phyloP scores from a whole-genome alignment of 2,329 filamentous ascomycete species.

The Pseudocercospora fijiensis region DNA sequence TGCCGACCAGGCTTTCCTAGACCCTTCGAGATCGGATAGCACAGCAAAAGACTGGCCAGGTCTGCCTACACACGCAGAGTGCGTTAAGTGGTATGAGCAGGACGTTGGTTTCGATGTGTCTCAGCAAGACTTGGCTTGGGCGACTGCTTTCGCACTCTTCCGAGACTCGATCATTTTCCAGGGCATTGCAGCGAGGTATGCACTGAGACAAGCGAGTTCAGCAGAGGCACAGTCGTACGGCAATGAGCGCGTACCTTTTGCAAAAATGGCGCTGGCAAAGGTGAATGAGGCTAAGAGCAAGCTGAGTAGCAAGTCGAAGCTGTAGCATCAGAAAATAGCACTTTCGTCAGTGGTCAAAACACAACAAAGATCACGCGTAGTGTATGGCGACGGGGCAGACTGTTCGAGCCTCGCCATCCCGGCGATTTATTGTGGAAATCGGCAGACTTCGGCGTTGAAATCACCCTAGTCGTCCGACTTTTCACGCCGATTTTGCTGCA shows the following conservation, averaged over 20 bases:
- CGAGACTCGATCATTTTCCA: slow-evolving; percentile 67
- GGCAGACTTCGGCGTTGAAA: not conserved
- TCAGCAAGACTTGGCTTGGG: slow-evolving; percentile 59
- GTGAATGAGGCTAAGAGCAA: slow-evolving; percentile 51
- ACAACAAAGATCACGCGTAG: not conserved
- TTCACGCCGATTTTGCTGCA: not conserved
- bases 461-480: not conserved
- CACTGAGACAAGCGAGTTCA: slow-evolving; percentile 82
- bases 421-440: slow-evolving; percentile 4
- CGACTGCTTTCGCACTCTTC: slow-evolving; percentile 62
- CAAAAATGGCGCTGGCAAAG: slow-evolving; percentile 73
- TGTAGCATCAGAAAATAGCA: slow-evolving; percentile 22
- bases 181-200: slow-evolving; percentile 86
- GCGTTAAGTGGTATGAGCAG: slow-evolving; percentile 65
- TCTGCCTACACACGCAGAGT: slow-evolving; percentile 59
- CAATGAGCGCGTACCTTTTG: slow-evolving; percentile 66
- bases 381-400: not conserved
- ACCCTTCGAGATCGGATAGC: slow-evolving; percentile 19
- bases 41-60: slow-evolving; percentile 51
- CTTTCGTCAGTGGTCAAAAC: not conserved
- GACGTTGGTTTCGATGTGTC: slow-evolving; percentile 71
- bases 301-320: slow-evolving; percentile 32
- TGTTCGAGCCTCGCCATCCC: slow-evolving; percentile 8
- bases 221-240: slow-evolving; percentile 73
- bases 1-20: slow-evolving; percentile 29